Evolutionary conservation across 768 basidiomycete species (phyloP).

Genomic region (Pisolithus marmoratus): DNA sequence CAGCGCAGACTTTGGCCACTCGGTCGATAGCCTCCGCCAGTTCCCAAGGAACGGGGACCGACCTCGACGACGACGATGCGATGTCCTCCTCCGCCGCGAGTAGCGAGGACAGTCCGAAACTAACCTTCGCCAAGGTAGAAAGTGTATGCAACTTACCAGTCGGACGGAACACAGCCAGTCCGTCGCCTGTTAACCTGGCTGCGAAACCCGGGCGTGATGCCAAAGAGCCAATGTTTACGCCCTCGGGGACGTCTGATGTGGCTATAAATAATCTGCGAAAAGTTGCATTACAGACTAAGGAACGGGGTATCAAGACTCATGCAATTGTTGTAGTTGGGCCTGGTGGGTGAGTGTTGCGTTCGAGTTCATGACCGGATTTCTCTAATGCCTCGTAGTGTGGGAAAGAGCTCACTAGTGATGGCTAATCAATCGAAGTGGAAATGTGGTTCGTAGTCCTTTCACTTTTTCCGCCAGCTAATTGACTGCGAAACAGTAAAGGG

Average conservation of each 20-base stretch:
- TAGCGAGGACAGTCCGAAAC: constrained; percentile 3
- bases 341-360: constrained; percentile 43
- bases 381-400: constrained; percentile 37
- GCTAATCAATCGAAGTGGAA: constrained; percentile 71
- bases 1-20: constrained; percentile 32
- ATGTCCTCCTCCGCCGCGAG: constrained; percentile 30
- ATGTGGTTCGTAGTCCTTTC: constrained; percentile 30
- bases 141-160: constrained; percentile 1
- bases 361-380: not conserved
- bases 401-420: constrained; percentile 69
- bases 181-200: not conserved
- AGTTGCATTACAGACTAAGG: constrained; percentile 37
- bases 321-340: constrained; percentile 58
- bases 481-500: constrained; percentile 44
- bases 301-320: constrained; percentile 47
- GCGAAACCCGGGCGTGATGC: not conserved
- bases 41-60: constrained; percentile 21
- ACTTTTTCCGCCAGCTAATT: not conserved
- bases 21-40: not conserved
- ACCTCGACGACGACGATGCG: constrained; percentile 30
- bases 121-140: not conserved
- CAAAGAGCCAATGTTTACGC: not conserved
- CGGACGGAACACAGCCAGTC: not conserved
- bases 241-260: constrained; percentile 14
- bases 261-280: constrained; percentile 41